Base-by-base conservation (phyloP, 108 stramenopile species). In the Cyclotella choctawhatcheeana region DNA sequence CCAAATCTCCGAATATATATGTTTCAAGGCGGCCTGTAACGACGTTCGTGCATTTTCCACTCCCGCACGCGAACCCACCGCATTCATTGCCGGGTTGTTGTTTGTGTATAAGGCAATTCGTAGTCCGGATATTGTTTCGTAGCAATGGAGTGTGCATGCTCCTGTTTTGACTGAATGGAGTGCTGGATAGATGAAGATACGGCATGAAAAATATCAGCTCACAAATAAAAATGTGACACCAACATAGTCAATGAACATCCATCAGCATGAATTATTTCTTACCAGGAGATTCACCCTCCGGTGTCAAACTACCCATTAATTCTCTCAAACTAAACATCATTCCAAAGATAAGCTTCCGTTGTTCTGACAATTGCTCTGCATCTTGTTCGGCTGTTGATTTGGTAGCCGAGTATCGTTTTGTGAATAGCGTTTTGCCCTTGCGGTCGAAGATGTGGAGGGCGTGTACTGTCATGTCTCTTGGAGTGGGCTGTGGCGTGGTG, bases 1-100 rank as follows among this genome's bases (percentile, higher is more conserved):
- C 92, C 92, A 95, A 26, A 95, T 73, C 20, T 93, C 86, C 24
- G 92, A 88, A 82, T 95, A 95, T 50, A 93, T 90, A 73, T 95
- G 79, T 54, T 84, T 73, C 73, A 95, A 68, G 2, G 90, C 87
- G 16, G 54, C 58, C 47, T 89, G 89, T 69, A 92, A 77, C 13
- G 84, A 82, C 29, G 82, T 73, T 58, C 63, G 33, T 74, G 77
- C 51, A 62, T 52, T 50, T 71, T 75, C 63, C 12, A 71, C 35
- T 45, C 79, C 45, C n/a, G 65, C 71, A n/a, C 71, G 73, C 22
- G 71, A 58, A 60, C 76, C 24, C 43, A 76, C 44, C 43, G 73
- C 59, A 58, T 58, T 77, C 68, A 77, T 69, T n/a, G 61, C 61
- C 25, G 74, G 80, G 71, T 85, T 82, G 63, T 84, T 82, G 27